Conservation (phyloP, 176 grass and related monocot genomes). For the Oropetium thomaeum region DNA sequence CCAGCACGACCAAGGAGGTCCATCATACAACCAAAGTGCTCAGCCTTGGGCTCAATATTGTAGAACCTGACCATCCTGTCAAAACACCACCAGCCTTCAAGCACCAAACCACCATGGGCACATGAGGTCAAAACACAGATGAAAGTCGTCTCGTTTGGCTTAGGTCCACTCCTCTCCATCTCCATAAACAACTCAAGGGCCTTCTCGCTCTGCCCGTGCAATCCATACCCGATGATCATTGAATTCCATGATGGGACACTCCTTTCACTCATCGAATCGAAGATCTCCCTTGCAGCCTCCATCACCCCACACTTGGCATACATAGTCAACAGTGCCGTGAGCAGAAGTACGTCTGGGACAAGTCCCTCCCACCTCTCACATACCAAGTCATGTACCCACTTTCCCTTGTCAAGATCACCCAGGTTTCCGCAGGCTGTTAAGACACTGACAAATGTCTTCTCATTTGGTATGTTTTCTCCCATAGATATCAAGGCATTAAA, state of each 20-base stretch:
- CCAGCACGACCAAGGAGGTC: slow-evolving; percentile 65
- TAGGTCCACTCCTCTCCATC: slow-evolving; percentile 51
- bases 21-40: slow-evolving; percentile 76
- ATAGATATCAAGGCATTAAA: slow-evolving; percentile 51
- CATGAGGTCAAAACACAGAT: slow-evolving; percentile 62
- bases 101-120: slow-evolving; percentile 57
- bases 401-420: slow-evolving; percentile 55
- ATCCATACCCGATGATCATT: slow-evolving; percentile 63
- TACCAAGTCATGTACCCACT: slow-evolving; percentile 50
- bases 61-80: slow-evolving; percentile 56
- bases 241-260: slow-evolving; percentile 67
- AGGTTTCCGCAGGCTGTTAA: slow-evolving; percentile 50
- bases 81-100: slow-evolving; percentile 74
- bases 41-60: slow-evolving; percentile 38
- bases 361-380: slow-evolving; percentile 23
- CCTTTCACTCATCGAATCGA: slow-evolving; percentile 47
- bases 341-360: slow-evolving; percentile 47
- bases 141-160: slow-evolving; percentile 55
- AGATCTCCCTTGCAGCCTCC: slow-evolving; percentile 38
- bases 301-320: slow-evolving; percentile 69
- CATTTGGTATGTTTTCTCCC: slow-evolving; percentile 16
- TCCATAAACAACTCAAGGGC: slow-evolving; percentile 60
- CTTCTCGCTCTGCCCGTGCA: slow-evolving; percentile 51
- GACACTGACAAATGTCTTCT: slow-evolving; percentile 60
- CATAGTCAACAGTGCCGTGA: slow-evolving; percentile 53